A percentile compares a stretch with the other conserved stretches of the same genome.
phyloP scores from a whole-genome alignment of 2,329 filamentous ascomycete species.

The Penicillium hesseltinei region DNA sequence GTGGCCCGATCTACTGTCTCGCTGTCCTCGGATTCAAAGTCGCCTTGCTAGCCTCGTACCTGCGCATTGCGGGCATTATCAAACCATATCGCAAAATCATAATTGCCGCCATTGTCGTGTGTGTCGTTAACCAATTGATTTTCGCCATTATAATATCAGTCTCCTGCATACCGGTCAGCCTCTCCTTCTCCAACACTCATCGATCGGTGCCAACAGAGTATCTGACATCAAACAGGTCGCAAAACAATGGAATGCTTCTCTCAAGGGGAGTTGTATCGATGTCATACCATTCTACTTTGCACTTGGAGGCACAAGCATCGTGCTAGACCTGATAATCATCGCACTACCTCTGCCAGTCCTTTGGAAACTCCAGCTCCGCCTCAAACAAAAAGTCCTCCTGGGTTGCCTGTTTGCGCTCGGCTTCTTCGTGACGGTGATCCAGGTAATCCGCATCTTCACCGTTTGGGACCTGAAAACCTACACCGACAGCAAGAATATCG shows the following conservation, averaged over 20 bases:
- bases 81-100: constrained; percentile 36
- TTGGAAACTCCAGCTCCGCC: constrained; percentile 16
- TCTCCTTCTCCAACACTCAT: not conserved
- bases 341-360: constrained; percentile 27
- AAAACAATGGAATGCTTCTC: constrained; percentile 45
- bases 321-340: constrained; percentile 27
- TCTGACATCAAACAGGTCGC: constrained; percentile 27
- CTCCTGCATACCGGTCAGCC: constrained; percentile 28
- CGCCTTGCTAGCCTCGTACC: constrained; percentile 48
- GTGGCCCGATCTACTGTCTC: constrained; percentile 29
- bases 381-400: constrained; percentile 35
- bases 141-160: constrained; percentile 30
- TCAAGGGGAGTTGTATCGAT: constrained; percentile 43
- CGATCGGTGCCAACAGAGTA: not conserved
- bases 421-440: constrained; percentile 53
- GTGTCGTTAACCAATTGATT: constrained; percentile 41
- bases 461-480: constrained; percentile 47
- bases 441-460: constrained; percentile 53
- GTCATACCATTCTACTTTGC: constrained; percentile 47
- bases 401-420: constrained; percentile 49
- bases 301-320: constrained; percentile 30
- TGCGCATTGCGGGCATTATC: constrained; percentile 46
- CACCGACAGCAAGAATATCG: constrained; percentile 44
- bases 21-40: constrained; percentile 49
- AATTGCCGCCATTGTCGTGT: constrained; percentile 36